Evolutionary conservation across 1,284 basidiomycete species (phyloP), one percentile per base, ranked within the genome.

Genomic region (Gomphus bonarii): DNA sequence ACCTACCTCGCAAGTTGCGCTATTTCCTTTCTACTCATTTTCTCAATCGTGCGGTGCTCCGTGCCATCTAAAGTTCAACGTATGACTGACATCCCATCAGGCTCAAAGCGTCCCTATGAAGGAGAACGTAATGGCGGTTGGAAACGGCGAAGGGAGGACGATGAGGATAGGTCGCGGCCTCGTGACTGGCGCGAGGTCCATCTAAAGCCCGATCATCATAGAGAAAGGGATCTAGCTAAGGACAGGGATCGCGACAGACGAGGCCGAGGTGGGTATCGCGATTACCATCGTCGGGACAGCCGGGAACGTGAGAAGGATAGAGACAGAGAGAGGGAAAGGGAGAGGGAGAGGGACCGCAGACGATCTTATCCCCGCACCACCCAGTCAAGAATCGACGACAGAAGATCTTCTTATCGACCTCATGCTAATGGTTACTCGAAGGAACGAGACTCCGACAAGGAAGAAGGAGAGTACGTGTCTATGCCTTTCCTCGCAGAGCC

Each of bases 81-180:
- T 50, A 86, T 87, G 84, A 82, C 85, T 88, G 85, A 88, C 77
- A 73, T 82, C 69, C 74, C 81, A 75, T 79, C 88, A 89, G 88
- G 87, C 77, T 75, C 76, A 70, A 88, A 89, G 82, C 83, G 84
- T 70, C 73, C 81, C 63, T 80, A 80, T 79, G 83, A 88, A 66
- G 81, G 77, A 61, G 69, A 68, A 64, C 72, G 75, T 65, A 70
- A 73, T 64, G 65, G 64, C 57, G 73, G 75, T 57, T 65, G 70
- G 52, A 84, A 85, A 63, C 74, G 82, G 65, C 74, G 68, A 58
- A 69, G 75, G 62, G 81, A 82, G 55, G 83, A 84, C 12, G 43
- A 55, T 11, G 31, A 47, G 14, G 36, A 55, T 36, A 49, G 36
- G 31, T 43, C 55, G 11, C 55, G 55, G 55, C 73, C 79, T 0